Evolutionary conservation across 2,329 filamentous ascomycete genomes (phyloP).

Genomic region (Calonectria pseudoturangicola): DNA sequence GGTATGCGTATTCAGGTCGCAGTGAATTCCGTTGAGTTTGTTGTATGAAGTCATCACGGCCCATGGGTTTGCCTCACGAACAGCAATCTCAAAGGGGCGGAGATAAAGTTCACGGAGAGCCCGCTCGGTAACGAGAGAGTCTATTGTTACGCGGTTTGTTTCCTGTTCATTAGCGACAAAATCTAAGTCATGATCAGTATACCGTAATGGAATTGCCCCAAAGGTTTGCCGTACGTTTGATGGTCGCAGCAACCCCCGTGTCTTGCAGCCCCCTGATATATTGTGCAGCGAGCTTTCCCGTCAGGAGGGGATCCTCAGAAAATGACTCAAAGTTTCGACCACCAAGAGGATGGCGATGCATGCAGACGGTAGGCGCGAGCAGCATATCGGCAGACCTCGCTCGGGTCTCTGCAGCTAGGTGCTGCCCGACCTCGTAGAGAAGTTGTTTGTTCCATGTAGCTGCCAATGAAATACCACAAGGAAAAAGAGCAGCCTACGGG

Average conservation of each 20-base stretch:
- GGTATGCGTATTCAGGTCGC: conserved; percentile 70
- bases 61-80: conserved; percentile 81
- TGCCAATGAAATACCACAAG: conserved; percentile 85
- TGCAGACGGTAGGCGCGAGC: conserved; percentile 86
- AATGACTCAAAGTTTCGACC: conserved; percentile 92
- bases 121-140: conserved; percentile 79
- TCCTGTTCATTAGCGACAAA: conserved; percentile 86
- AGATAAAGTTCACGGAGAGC: conserved; percentile 82
- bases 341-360: conserved; percentile 88
- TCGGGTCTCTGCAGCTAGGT: conserved; percentile 82
- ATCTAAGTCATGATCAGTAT: conserved; percentile 60
- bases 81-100: conserved; percentile 84
- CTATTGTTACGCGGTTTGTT: conserved; percentile 72
- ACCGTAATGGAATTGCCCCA: neutral
- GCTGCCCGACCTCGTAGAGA: conserved; percentile 80
- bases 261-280: conserved; percentile 85
- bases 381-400: conserved; percentile 84
- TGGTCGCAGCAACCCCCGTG: conserved; percentile 83
- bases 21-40: conserved; percentile 77
- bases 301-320: conserved; percentile 87
- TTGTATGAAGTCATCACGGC: conserved; percentile 83
- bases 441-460: conserved; percentile 86
- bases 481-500: conserved; percentile 81
- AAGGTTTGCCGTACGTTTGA: conserved; percentile 76
- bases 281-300: conserved; percentile 82